These are phyloP conservation scores for Candida oleophila DNA, from an alignment of 805 yeast genomes.

Conservation along the genomic window DNA sequence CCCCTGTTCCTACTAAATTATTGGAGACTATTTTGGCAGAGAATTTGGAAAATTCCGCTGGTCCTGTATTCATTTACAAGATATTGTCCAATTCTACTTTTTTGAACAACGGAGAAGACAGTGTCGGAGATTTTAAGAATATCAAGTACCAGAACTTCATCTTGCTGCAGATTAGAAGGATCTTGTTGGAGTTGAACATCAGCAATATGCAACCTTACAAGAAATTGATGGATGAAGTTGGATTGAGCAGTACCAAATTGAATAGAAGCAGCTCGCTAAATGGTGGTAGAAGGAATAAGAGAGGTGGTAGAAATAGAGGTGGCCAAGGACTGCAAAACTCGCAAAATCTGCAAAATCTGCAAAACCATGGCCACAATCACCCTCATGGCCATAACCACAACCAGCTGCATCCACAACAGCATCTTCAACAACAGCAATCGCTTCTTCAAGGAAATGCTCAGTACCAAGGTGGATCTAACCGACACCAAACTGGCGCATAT, in stretches of 20 bases:
- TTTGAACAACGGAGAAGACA: slow-evolving; percentile 41
- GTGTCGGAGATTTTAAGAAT: slow-evolving; percentile 16
- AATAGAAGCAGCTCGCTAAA: slow-evolving; percentile 24
- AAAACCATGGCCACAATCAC: slow-evolving; percentile 3
- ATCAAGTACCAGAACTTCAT: slow-evolving; percentile 52
- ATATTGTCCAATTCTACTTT: slow-evolving; percentile 68
- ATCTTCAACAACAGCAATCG: slow-evolving; percentile 4
- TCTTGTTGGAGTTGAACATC: slow-evolving; percentile 59
- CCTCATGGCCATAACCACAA: slow-evolving; percentile 4
- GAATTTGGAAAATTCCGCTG: slow-evolving; percentile 51
- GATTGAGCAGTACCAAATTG: slow-evolving; percentile 47
- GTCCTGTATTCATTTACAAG: slow-evolving; percentile 68
- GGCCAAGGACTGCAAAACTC: background rate
- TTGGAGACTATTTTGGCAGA: slow-evolving; percentile 67
- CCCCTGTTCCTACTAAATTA: slow-evolving; percentile 40
- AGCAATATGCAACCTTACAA: slow-evolving; percentile 68
- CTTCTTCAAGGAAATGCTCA: background rate
- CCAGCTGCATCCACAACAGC: slow-evolving; percentile 7
- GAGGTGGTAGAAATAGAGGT: slow-evolving; percentile 10
- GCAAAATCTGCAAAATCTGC: background rate
- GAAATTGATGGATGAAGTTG: slow-evolving; percentile 89
- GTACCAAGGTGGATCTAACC: background rate
- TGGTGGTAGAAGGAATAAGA: slow-evolving; percentile 22
- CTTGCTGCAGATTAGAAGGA: slow-evolving; percentile 58
- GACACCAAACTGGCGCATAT: background rate